Evolutionary conservation across 2,329 filamentous ascomycete species (phyloP), one percentile per base, ranked within the genome.

Genomic region (Bipolaris victoriae): DNA sequence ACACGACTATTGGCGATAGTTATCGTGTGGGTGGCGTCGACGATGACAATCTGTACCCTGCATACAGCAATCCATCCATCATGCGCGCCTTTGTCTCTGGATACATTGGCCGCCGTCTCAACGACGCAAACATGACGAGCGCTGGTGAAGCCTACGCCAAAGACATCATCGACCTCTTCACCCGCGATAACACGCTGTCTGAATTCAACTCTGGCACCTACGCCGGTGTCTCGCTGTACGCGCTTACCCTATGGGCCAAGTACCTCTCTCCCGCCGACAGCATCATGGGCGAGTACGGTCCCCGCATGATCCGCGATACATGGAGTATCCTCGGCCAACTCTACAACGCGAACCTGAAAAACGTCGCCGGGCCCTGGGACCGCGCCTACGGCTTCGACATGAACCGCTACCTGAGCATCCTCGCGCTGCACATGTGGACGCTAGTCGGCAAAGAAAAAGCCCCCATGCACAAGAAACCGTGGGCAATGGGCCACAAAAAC

Each of bases 161-260:
- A 40, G 79, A 85, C 7, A 78, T 88, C 40, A 77, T 88, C 7
- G 77, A 83, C 29, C 78, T 89, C 0, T 89, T 88, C 61, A 77
- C 82, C 57, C 76, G 78, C 5, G 79, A 81, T 52, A 76, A 83
- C 58, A 88, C 86, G 0, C 77, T 89, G 0, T 86, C 84, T 1
- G 86, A 88, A 62, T 88, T 87, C 71, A 87, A 87, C 64, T 83
- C 81, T 0, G 83, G 83, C 4, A 89, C 86, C 0, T 89, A 89
- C 64, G 83, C 84, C 0, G 86, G 86, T 0, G 83, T 89, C 0
- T 86, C 84, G 0, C 75, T 89, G 2, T 86, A 80, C 46, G 86
- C 83, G 0, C 74, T 89, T 5, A 81, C 83, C 1, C 71, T 88
- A 0, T 87, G 84, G 82, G 80, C 80, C 11, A 86, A 86, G 59